phyloP scores from a whole-genome alignment of 306 rosid species.

The Trifolium fragiferum region DNA sequence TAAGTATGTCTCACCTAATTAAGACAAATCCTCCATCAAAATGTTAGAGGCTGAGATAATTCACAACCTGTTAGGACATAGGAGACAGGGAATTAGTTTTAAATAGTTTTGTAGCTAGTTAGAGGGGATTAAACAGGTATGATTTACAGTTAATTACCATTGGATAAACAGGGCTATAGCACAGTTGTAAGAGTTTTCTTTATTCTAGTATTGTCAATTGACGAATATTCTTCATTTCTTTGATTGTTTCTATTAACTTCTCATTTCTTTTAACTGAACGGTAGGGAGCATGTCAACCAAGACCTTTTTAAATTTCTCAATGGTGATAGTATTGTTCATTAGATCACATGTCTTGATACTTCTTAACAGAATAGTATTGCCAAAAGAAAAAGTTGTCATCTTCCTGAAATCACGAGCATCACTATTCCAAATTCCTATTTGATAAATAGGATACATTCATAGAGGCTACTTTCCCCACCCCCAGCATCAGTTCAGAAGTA shows the following conservation, averaged over 20 bases:
- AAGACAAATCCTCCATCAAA: too few species aligned
- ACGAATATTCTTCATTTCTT: too few species aligned
- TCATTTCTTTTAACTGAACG: too few species aligned
- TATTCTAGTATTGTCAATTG: too few species aligned
- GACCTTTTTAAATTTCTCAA: background rate
- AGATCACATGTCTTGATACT: background rate
- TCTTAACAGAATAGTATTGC: background rate
- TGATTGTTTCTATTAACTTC: too few species aligned
- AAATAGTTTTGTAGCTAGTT: background rate
- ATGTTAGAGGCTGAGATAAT: too few species aligned
- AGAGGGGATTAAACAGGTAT: background rate
- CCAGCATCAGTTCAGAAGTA: background rate
- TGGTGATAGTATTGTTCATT: background rate
- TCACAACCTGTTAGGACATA: too few species aligned
- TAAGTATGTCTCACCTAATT: too few species aligned
- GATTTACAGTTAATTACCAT: background rate
- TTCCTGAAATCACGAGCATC: background rate
- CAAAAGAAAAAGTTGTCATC: background rate
- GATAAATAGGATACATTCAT: background rate
- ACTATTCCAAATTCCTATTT: background rate
- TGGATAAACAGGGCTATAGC: too few species aligned
- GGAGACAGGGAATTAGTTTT: background rate
- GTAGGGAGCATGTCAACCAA: too few species aligned
- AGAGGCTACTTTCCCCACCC: background rate
- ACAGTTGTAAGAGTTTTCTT: too few species aligned